These are phyloP conservation scores for Aphanomyces stellatus DNA, from an alignment of 352 stramenopile genomes.

Conservation along the genomic window DNA sequence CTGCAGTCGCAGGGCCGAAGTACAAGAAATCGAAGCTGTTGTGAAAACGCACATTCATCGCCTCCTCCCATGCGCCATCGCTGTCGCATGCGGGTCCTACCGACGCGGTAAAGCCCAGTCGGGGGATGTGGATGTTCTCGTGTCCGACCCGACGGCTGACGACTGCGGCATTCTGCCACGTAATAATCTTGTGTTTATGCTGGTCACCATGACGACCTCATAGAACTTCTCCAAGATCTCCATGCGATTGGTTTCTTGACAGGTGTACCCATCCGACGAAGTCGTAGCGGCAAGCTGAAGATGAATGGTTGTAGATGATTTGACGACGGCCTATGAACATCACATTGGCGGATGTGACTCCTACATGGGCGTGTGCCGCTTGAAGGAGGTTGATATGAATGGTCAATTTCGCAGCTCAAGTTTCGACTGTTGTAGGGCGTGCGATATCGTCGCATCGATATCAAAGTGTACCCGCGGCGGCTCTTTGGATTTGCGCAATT, in stretches of 20 bases:
- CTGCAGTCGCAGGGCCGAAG: constrained; percentile 38
- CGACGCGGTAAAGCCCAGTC: constrained; percentile 58
- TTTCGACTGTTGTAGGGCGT: too few species aligned
- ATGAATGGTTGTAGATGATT: constrained; percentile 35
- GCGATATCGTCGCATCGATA: constrained; percentile 61
- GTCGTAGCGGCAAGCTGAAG: not conserved
- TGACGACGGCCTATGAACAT: constrained; percentile 54
- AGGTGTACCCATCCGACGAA: constrained; percentile 19
- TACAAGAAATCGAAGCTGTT: constrained; percentile 58
- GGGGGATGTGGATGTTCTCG: constrained; percentile 71
- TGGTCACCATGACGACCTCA: not conserved
- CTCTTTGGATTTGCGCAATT: constrained; percentile 78
- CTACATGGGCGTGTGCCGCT: constrained; percentile 81
- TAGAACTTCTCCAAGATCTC: constrained; percentile 48
- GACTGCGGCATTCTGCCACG: constrained; percentile 55
- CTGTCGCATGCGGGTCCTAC: constrained; percentile 68
- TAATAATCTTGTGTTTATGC: constrained; percentile 7
- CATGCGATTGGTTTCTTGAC: constrained; percentile 58
- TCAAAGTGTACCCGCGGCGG: constrained; percentile 79
- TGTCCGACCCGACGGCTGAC: constrained; percentile 62
- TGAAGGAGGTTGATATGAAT: constrained; percentile 34
- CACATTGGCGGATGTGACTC: constrained; percentile 48
- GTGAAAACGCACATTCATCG: constrained; percentile 61
- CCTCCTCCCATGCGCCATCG: constrained; percentile 49
- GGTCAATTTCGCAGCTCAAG: too few species aligned